phyloP scores from a whole-genome alignment of 2,329 filamentous ascomycete genomes.

The Celoporthe dispersa region DNA sequence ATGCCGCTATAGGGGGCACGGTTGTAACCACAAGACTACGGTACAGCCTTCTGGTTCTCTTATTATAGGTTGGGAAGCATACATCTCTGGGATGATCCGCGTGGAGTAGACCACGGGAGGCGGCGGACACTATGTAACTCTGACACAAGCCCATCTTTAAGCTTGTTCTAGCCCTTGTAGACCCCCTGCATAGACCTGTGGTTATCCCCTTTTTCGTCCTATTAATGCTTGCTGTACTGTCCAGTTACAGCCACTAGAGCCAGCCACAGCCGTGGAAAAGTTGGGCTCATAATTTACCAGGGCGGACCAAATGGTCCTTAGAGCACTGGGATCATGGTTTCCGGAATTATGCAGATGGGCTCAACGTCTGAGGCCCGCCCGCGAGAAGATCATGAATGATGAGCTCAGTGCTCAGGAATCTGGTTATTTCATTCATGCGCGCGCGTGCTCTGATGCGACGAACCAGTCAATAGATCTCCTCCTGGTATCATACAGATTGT shows the following conservation, averaged over 20 bases:
- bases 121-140: not conserved
- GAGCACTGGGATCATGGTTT: not conserved
- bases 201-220: not conserved
- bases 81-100: not conserved
- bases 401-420: not conserved
- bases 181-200: not conserved
- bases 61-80: not conserved
- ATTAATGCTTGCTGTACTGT: not conserved
- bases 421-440: constrained; percentile 3
- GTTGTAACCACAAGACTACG: not conserved
- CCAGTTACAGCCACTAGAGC: constrained; percentile 4
- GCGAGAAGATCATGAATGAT: not conserved
- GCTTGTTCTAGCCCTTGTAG: not conserved
- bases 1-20: not conserved
- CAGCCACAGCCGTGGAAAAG: constrained; percentile 10
- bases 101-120: not conserved
- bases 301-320: not conserved
- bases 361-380: not conserved
- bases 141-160: constrained; percentile 11
- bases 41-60: not conserved
- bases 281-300: not conserved
- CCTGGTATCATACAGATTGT: not conserved
- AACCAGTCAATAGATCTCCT: not conserved
- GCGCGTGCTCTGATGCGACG: not conserved
- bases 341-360: not conserved